Evolutionary conservation across 331 rosid species (phyloP).

Genomic region (Quercus tomentella): DNA sequence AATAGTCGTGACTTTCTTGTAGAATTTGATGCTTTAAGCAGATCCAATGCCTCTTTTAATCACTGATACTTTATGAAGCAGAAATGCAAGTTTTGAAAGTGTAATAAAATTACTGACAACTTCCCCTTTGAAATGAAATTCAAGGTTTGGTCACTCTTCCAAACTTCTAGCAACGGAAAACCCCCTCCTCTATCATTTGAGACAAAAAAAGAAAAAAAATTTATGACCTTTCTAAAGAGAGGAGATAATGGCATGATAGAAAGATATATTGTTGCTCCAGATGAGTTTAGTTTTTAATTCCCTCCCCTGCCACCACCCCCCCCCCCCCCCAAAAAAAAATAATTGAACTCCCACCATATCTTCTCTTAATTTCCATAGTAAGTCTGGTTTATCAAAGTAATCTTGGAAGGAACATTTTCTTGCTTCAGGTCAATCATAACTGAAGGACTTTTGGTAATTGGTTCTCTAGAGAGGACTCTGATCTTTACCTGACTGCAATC

Average conservation of each 20-base stretch:
- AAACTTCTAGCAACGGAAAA: neutral
- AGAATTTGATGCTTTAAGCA: neutral
- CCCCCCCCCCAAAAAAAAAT: neutral
- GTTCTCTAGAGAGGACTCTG: constrained; percentile 8
- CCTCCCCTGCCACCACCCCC: no score
- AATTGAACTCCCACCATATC: neutral
- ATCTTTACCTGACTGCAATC: constrained; percentile 25
- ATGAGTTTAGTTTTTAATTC: neutral
- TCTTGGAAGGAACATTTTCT: constrained; percentile 9
- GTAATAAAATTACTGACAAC: no score
- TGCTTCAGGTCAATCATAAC: neutral
- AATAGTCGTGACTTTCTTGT: no score
- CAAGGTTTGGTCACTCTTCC: no score
- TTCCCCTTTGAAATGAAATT: no score
- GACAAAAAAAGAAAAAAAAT: no score
- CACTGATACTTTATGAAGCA: neutral
- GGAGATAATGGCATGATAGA: neutral
- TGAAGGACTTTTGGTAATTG: constrained; percentile 12
- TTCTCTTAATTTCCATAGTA: neutral
- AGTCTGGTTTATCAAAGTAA: neutral
- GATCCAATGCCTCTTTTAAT: neutral
- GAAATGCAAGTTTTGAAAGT: neutral
- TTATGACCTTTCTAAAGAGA: neutral
- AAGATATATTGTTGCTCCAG: neutral
- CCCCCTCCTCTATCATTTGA: neutral